phyloP scores from a whole-genome alignment of 768 basidiomycete species.

The Postia placenta region DNA sequence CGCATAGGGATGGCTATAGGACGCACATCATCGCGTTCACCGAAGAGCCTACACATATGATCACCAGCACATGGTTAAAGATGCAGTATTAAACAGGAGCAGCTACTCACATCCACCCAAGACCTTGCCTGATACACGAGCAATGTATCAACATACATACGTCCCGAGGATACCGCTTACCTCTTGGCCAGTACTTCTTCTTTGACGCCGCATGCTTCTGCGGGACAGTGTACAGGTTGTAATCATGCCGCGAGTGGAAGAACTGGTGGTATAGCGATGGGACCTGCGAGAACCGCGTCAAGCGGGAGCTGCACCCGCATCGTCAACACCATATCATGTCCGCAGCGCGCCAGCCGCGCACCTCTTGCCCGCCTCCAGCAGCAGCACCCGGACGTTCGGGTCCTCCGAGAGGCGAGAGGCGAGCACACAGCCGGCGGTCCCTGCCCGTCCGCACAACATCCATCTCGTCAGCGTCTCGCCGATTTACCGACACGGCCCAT shows the following conservation, averaged over 20 bases:
- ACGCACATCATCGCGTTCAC: constrained; percentile 54
- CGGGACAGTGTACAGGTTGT: constrained; percentile 49
- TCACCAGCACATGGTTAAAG: not conserved
- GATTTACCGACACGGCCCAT: too few relatives aligned
- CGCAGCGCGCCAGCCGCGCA: too few relatives aligned
- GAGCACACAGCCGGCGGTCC: constrained; percentile 57
- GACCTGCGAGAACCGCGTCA: constrained; percentile 13
- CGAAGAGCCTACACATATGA: constrained; percentile 40
- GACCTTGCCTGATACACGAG: constrained; percentile 42
- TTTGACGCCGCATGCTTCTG: constrained; percentile 43
- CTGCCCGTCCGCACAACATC: constrained; percentile 22
- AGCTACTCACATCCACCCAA: constrained; percentile 63
- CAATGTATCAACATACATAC: not conserved
- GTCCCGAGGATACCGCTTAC: constrained; percentile 25
- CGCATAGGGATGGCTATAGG: too few relatives aligned
- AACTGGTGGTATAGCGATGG: constrained; percentile 22
- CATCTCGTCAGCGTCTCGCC: not conserved
- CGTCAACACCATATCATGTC: too few relatives aligned
- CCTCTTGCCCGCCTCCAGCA: constrained; percentile 62
- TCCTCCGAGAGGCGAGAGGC: constrained; percentile 55
- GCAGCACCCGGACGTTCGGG: constrained; percentile 43
- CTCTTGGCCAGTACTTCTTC: constrained; percentile 60
- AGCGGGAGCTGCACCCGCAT: constrained; percentile 12
- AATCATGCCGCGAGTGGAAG: constrained; percentile 44
- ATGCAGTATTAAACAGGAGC: not conserved